Conservation (phyloP, 148 eudicot genomes). For the Vaccinium darrowii region DNA sequence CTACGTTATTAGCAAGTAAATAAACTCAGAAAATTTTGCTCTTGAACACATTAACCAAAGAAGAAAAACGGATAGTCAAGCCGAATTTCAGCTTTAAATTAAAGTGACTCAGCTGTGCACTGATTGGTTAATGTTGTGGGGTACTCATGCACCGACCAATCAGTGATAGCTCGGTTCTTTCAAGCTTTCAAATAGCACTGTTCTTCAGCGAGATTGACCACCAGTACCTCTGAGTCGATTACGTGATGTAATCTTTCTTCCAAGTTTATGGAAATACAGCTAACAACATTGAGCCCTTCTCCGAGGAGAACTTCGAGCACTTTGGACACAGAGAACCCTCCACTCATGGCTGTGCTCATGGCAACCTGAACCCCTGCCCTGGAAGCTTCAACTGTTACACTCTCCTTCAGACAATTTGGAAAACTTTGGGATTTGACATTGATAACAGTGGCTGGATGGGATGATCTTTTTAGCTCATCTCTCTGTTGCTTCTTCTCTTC, state of each 20-base stretch:
- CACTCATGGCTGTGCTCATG: constrained; percentile 15
- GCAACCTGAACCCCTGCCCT: constrained; percentile 27
- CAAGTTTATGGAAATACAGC: constrained; percentile 25
- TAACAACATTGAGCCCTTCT: constrained; percentile 39
- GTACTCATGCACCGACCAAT: not conserved
- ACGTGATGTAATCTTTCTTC: constrained; percentile 21
- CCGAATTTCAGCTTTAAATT: not conserved
- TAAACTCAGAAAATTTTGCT: not conserved
- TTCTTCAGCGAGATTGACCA: not conserved
- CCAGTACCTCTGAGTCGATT: constrained; percentile 35
- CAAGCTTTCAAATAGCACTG: not conserved
- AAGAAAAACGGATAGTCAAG: not conserved
- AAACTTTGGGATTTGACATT: constrained; percentile 10
- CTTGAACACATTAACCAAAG: not conserved
- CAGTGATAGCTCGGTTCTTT: not conserved
- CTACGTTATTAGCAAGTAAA: not conserved
- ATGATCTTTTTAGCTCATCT: constrained; percentile 28
- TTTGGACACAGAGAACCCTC: constrained; percentile 21
- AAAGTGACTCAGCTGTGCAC: not conserved
- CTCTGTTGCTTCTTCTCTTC: constrained; percentile 24
- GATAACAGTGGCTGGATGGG: not conserved
- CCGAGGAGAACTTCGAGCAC: constrained; percentile 25
- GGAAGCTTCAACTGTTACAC: constrained; percentile 20
- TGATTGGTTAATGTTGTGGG: not conserved
- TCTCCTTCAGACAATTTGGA: not conserved